These are phyloP conservation scores for Syzygium aromaticum DNA, from an alignment of 345 rosid genomes.

Conservation along the genomic window DNA sequence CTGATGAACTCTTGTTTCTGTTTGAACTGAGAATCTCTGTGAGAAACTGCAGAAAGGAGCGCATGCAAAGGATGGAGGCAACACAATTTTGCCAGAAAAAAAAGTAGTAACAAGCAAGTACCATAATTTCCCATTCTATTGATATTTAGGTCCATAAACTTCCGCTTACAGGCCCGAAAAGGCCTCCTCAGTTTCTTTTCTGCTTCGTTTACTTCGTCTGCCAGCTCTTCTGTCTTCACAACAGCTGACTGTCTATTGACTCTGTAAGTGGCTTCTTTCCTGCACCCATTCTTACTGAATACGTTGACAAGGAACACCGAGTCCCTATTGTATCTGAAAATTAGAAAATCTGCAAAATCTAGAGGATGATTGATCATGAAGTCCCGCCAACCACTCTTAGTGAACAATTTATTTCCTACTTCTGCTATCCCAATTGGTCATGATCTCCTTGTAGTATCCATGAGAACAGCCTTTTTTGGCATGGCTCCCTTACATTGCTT, in stretches of 20 bases:
- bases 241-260: not conserved
- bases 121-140: not conserved
- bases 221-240: not conserved
- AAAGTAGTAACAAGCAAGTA: not conserved
- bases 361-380: not conserved
- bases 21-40: not conserved
- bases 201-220: not conserved
- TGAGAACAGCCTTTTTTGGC: slow-evolving; percentile 1
- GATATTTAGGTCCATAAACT: not conserved
- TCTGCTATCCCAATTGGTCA: not conserved
- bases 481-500: not conserved
- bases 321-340: not conserved
- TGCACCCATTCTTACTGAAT: slow-evolving; percentile 6
- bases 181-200: not conserved
- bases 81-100: not conserved
- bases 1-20: not conserved
- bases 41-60: not conserved
- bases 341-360: not conserved
- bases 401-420: not conserved
- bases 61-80: not conserved
- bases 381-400: slow-evolving; percentile 6
- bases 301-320: slow-evolving; percentile 4
- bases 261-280: not conserved
- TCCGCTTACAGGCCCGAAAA: slow-evolving; percentile 1
- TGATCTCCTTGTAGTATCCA: not conserved